phyloP scores from a whole-genome alignment of 345 rosid species.

The Hypericum androsaemum region DNA sequence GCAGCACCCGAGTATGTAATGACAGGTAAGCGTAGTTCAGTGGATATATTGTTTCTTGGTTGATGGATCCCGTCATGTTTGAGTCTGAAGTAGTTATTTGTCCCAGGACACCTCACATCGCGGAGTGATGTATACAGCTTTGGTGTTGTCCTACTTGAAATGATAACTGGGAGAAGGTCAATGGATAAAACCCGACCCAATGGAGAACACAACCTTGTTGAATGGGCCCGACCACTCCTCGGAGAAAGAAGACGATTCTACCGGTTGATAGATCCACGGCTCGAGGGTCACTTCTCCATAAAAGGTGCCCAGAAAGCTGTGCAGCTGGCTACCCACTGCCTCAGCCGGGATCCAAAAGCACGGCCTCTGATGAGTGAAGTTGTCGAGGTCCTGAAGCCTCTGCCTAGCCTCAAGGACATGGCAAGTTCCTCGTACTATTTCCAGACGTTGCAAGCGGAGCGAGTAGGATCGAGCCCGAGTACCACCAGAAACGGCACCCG shows the following conservation, averaged over 20 bases:
- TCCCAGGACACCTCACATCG: constrained; percentile 9
- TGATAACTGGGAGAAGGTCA: constrained; percentile 10
- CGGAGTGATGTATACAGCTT: constrained; percentile 10
- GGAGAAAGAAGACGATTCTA: constrained; percentile 71
- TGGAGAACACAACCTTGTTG: constrained; percentile 12
- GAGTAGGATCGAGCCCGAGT: constrained; percentile 16
- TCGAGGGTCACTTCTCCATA: constrained; percentile 77
- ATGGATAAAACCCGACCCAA: constrained; percentile 4
- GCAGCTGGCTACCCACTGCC: constrained; percentile 70
- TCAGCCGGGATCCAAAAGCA: constrained; percentile 71
- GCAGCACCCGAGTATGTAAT: constrained; percentile 99
- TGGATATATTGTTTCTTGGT: no score
- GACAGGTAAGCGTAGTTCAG: constrained; percentile 52
- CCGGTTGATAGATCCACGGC: constrained; percentile 72
- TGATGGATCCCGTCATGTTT: no score
- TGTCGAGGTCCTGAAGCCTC: constrained; percentile 57
- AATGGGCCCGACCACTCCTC: constrained; percentile 47
- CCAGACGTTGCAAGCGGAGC: constrained; percentile 59
- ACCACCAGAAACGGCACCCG: constrained; percentile 32
- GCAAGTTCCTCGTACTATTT: constrained; percentile 76
- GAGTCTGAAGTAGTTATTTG: constrained; percentile 5
- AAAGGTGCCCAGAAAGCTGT: constrained; percentile 77
- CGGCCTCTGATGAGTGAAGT: constrained; percentile 81
- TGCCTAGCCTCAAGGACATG: constrained; percentile 70
- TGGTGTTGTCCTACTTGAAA: constrained; percentile 9